A percentile compares a stretch with the other conserved stretches of the same genome.
Conservation (phyloP, 164 flowering plant species). For the Hamamelis virginiana region DNA sequence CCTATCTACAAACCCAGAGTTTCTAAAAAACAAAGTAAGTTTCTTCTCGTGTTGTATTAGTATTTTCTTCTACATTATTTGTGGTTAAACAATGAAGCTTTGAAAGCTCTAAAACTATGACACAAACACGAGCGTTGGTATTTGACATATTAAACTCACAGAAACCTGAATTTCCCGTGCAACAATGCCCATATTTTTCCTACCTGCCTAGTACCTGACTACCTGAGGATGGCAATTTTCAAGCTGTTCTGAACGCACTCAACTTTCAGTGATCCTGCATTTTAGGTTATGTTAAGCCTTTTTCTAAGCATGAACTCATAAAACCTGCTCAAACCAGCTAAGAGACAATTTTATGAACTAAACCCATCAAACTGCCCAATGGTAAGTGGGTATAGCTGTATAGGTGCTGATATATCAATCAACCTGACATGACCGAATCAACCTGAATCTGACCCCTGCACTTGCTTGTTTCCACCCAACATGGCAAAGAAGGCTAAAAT, state of each 20-base stretch:
- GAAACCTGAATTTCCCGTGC: not conserved
- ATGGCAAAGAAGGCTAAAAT: too few relatives aligned
- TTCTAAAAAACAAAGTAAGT: conserved; percentile 75
- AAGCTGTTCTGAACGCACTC: not conserved
- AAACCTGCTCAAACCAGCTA: too few relatives aligned
- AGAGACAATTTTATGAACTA: too few relatives aligned
- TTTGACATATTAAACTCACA: not conserved
- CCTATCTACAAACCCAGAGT: conserved; percentile 90
- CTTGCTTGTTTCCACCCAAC: too few relatives aligned
- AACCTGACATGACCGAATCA: too few relatives aligned
- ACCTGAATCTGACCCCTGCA: too few relatives aligned
- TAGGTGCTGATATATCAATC: too few relatives aligned
- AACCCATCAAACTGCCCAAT: too few relatives aligned
- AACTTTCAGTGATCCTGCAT: not conserved
- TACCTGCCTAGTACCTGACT: not conserved
- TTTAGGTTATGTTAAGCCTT: too few relatives aligned
- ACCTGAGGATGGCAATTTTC: not conserved
- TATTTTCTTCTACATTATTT: not conserved
- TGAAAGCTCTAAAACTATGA: not conserved
- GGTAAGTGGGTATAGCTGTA: too few relatives aligned
- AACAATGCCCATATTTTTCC: not conserved
- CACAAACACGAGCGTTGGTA: not conserved
- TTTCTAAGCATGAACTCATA: too few relatives aligned
- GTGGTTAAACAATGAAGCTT: too few relatives aligned
- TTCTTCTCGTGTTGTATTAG: not conserved